Base-by-base conservation (phyloP, 768 basidiomycete genomes). In the Pulveroboletus sp. region DNA sequence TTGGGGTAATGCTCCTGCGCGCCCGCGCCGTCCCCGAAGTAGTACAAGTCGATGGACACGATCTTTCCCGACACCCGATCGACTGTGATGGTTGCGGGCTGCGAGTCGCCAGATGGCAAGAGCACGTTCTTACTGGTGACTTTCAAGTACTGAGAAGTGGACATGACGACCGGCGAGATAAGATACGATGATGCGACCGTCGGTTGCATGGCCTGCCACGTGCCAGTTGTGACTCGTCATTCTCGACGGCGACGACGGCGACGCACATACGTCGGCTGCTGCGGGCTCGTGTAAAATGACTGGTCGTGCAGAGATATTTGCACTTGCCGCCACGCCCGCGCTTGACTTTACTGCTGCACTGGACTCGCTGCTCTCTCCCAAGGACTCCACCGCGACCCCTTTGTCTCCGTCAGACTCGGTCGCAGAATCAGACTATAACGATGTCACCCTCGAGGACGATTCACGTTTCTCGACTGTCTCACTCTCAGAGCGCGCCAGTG, bases 81-180 rank as follows among this genome's bases (percentile, higher is more conserved):
- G 47, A 88, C 69, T 46, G 80, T 73, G 58, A 93, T 71, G 8
- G 86, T 87, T 18, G 87, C 87, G 5, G 86, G 80, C 32, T 71
- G 72, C 3, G 80, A 80, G 3, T 67, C 60, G 24, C 73, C 62
- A 18, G 55, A 53, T 8, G 83, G 80, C 30, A 90, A 71, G 17
- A 90, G 65, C 35, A 85, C 79, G 21, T 74, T 76, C n/a, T 67
- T 65, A 39, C 82, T 76, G 28, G 78, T 76, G 57, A 83, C 76
- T 45, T 81, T 70, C 43, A 72, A 41, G 46, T 58, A 54, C 26
- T 37, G 51, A 43, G 47, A 39, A 9, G 35, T 40, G 2, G 49
- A 32, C 55, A 64, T 64, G 14, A 27, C 3, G 21, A 40, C 50
- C 53, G n/a, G 33, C 7, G 7, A 45, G 50, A 49, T 40, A 32